These are phyloP conservation scores for Aegilops longissima DNA, from an alignment of 176 grass and related monocot genomes.

Conservation along the genomic window DNA sequence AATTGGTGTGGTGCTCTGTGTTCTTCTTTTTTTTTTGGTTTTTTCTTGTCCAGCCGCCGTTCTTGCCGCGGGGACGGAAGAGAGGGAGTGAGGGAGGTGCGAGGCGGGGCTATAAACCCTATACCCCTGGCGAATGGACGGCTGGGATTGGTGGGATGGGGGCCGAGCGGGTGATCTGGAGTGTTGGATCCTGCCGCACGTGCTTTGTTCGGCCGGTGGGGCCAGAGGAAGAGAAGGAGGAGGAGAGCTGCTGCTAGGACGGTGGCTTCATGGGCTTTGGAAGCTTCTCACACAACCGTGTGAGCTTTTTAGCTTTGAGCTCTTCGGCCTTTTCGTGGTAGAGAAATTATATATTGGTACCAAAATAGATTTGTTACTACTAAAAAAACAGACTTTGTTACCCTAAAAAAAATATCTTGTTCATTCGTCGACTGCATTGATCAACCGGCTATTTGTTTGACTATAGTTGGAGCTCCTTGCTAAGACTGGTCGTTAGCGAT, in stretches of 20 bases:
- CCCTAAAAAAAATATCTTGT: too few relatives aligned
- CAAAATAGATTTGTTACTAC: too few relatives aligned
- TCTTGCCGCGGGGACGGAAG: slow-evolving; percentile 37
- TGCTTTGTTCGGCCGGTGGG: background rate
- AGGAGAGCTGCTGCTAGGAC: background rate
- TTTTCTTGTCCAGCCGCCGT: slow-evolving; percentile 35
- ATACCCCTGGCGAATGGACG: slow-evolving; percentile 35
- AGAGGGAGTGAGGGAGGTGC: background rate
- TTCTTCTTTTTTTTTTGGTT: background rate
- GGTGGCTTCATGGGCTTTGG: background rate
- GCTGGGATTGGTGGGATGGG: background rate
- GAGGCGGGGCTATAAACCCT: slow-evolving; percentile 50
- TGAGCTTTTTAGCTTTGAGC: too few relatives aligned
- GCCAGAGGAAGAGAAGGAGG: background rate
- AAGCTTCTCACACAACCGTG: background rate
- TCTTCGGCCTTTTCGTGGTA: too few relatives aligned
- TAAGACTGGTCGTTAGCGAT: too few relatives aligned
- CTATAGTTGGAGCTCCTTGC: too few relatives aligned
- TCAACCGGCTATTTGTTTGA: too few relatives aligned
- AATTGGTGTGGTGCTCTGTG: slow-evolving; percentile 15
- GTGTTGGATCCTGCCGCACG: slow-evolving; percentile 5
- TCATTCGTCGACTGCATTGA: too few relatives aligned
- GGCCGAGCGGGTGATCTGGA: background rate
- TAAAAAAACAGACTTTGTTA: too few relatives aligned
- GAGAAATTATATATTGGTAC: too few relatives aligned